Evolutionary conservation across 768 basidiomycete genomes (phyloP).

Genomic region (Russula ochroleuca): DNA sequence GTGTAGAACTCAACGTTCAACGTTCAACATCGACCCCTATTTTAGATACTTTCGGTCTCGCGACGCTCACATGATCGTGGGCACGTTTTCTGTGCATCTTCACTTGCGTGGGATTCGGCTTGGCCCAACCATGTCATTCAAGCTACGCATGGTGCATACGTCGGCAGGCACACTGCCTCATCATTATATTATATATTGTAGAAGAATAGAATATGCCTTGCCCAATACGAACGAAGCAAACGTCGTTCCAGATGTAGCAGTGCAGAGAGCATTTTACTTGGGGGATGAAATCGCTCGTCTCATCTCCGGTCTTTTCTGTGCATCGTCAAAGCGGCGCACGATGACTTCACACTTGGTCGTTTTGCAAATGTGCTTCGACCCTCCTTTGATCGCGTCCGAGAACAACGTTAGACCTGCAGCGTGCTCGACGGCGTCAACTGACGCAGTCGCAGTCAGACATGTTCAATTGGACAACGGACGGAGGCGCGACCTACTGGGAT

Average conservation of each 20-base stretch:
- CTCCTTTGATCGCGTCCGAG: constrained; percentile 68
- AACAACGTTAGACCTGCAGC: constrained; percentile 87
- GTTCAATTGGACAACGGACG: neutral
- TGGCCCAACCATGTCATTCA: constrained; percentile 15
- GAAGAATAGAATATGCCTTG: neutral
- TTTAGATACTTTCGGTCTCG: no score
- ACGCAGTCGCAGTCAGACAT: constrained; percentile 7
- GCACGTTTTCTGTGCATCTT: no score
- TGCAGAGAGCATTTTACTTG: constrained; percentile 22
- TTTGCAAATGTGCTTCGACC: constrained; percentile 83
- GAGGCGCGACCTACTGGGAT: constrained; percentile 54
- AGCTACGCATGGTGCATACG: no score
- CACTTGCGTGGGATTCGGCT: neutral
- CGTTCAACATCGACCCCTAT: no score
- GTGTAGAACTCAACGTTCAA: no score
- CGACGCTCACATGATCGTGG: no score
- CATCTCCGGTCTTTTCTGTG: constrained; percentile 58
- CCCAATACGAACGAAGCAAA: constrained; percentile 5
- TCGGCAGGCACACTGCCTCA: constrained; percentile 31
- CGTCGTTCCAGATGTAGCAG: neutral
- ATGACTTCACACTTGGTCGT: constrained; percentile 84
- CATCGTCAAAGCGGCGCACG: constrained; percentile 88
- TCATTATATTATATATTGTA: no score
- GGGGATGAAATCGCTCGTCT: constrained; percentile 51
- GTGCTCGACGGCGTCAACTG: constrained; percentile 90